phyloP scores from a whole-genome alignment of 371 early-diverging fungal species.

The Apophysomyces sp. region DNA sequence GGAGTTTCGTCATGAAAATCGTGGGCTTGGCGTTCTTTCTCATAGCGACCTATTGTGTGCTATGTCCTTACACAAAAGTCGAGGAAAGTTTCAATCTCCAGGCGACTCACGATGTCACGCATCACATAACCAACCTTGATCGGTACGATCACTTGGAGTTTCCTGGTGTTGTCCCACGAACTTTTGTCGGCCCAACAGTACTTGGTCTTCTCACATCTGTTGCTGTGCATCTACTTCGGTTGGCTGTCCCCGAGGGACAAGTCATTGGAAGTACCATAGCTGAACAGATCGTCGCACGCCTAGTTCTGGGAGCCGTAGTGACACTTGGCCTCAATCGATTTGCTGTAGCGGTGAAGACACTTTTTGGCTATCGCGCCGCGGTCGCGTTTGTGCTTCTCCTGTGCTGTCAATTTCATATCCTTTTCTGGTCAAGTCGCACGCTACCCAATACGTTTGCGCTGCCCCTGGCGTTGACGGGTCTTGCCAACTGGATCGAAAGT shows the following conservation, averaged over 20 bases:
- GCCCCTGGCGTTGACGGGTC: slow-evolving; percentile 53
- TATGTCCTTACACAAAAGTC: slow-evolving; percentile 89
- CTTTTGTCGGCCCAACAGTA: slow-evolving; percentile 80
- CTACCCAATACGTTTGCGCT: slow-evolving; percentile 88
- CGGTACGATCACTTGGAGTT: slow-evolving; percentile 80
- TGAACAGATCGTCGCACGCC: slow-evolving; percentile 45
- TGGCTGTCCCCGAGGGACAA: not conserved
- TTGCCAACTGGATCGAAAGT: slow-evolving; percentile 38
- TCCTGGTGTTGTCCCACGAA: slow-evolving; percentile 94
- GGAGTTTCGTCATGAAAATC: slow-evolving; percentile 22
- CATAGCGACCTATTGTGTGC: slow-evolving; percentile 39
- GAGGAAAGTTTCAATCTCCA: slow-evolving; percentile 96
- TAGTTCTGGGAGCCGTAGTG: slow-evolving; percentile 55
- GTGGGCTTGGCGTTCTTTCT: slow-evolving; percentile 32
- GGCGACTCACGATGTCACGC: slow-evolving; percentile 86
- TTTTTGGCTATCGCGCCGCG: slow-evolving; percentile 61
- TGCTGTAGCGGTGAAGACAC: slow-evolving; percentile 36
- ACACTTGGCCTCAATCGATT: slow-evolving; percentile 39
- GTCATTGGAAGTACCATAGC: not conserved
- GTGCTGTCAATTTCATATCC: slow-evolving; percentile 80
- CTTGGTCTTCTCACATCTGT: slow-evolving; percentile 26
- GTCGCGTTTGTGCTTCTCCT: slow-evolving; percentile 60
- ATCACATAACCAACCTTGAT: slow-evolving; percentile 37
- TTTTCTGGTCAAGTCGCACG: slow-evolving; percentile 87
- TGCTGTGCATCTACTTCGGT: not conserved